Evolutionary conservation across 345 rosid species (phyloP).

Genomic region (Sisymbrium irio): DNA sequence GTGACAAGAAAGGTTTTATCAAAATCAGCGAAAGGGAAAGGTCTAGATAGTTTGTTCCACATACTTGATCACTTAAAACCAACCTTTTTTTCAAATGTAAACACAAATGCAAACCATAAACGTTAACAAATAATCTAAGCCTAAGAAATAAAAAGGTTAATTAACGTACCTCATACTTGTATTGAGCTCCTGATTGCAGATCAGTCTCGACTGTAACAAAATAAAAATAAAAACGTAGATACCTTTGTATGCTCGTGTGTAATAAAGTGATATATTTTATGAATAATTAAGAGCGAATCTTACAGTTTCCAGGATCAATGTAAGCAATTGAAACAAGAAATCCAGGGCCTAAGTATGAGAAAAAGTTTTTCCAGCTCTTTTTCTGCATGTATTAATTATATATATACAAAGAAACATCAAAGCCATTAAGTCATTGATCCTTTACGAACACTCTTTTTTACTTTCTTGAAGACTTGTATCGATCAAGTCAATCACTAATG

Average conservation of each 20-base stretch:
- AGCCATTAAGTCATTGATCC: background rate
- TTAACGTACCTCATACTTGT: slow-evolving; percentile 64
- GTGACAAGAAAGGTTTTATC: background rate
- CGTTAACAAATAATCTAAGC: background rate
- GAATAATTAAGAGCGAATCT: slow-evolving; percentile 22
- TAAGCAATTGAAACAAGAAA: slow-evolving; percentile 94
- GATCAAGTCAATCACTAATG: background rate
- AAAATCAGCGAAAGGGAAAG: background rate
- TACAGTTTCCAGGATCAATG: slow-evolving; percentile 98
- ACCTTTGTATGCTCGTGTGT: background rate
- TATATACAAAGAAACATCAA: slow-evolving; percentile 7
- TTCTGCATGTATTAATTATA: slow-evolving; percentile 49
- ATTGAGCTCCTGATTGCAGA: slow-evolving; percentile 86
- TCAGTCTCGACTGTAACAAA: slow-evolving; percentile 78
- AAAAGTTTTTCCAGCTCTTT: slow-evolving; percentile 88
- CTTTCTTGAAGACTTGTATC: background rate
- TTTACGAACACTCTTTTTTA: background rate
- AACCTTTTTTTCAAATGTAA: too few relatives aligned
- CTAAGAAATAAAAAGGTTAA: background rate
- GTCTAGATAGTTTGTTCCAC: background rate
- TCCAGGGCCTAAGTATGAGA: slow-evolving; percentile 92
- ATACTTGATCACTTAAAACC: too few relatives aligned
- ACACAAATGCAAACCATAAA: background rate
- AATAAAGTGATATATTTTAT: background rate
- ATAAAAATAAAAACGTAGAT: slow-evolving; percentile 7